phyloP scores from a whole-genome alignment of 768 basidiomycete species.

The Cystobasidiopsis lactophilus region DNA sequence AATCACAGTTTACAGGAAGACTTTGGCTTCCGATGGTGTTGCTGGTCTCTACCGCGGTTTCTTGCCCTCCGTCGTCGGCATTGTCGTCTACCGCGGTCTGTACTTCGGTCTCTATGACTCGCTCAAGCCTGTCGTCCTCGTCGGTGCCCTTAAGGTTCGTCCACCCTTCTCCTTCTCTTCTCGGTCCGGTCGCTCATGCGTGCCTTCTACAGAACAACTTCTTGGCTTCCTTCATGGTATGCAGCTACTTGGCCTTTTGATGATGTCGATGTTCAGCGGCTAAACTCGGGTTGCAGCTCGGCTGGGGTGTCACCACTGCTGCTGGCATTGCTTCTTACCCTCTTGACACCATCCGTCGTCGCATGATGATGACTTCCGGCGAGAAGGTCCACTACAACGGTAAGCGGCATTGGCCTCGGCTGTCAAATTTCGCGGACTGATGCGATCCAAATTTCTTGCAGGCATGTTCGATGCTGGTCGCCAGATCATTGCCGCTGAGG shows the following conservation, averaged over 20 bases:
- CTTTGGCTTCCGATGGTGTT: conserved; percentile 88
- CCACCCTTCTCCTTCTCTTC: too few species aligned
- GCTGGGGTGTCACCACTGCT: conserved; percentile 98
- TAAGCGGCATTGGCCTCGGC: neutral
- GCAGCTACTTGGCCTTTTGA: conserved; percentile 7
- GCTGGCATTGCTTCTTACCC: conserved; percentile 80
- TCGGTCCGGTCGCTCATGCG: too few species aligned
- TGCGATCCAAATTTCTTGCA: conserved; percentile 12
- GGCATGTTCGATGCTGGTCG: conserved; percentile 93
- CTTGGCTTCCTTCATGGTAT: conserved; percentile 61
- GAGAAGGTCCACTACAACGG: conserved; percentile 26
- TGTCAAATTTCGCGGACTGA: neutral
- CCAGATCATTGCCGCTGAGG: conserved; percentile 90
- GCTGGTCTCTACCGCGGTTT: conserved; percentile 99
- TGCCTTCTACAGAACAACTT: too few species aligned
- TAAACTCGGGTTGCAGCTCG: conserved; percentile 36
- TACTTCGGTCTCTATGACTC: conserved; percentile 20
- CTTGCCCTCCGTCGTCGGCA: conserved; percentile 95
- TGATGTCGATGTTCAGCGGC: neutral
- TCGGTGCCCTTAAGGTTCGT: conserved; percentile 84
- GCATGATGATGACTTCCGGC: conserved; percentile 99
- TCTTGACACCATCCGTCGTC: conserved; percentile 51
- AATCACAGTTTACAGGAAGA: conserved; percentile 57
- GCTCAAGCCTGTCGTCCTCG: conserved; percentile 74
- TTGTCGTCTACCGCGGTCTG: conserved; percentile 33